These are phyloP conservation scores for Pseudozyma sp. DNA, from an alignment of 1,284 basidiomycete species.

Conservation along the genomic window DNA sequence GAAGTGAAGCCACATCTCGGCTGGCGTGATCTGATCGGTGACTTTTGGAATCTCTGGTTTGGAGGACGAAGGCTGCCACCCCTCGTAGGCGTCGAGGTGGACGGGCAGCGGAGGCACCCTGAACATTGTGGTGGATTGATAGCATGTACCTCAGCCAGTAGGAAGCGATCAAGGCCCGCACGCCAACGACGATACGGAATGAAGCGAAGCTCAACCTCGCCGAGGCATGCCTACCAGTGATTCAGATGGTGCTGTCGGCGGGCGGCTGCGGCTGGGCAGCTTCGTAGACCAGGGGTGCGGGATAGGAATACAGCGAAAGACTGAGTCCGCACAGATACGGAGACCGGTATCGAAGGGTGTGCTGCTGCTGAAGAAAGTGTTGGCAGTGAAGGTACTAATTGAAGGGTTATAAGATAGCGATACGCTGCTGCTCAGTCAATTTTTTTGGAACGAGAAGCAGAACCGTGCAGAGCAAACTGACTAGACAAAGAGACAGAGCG, in stretches of 20 bases:
- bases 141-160: neutral
- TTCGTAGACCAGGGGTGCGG: neutral
- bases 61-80: constrained; percentile 23
- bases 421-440: constrained; percentile 10
- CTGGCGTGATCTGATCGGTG: constrained; percentile 31
- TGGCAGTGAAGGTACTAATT: too few species aligned
- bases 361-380: too few species aligned
- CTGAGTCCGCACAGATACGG: neutral
- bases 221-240: too few species aligned
- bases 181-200: neutral
- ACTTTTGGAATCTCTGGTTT: constrained; percentile 27
- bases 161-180: neutral
- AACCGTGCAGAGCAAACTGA: constrained; percentile 2
- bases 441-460: neutral
- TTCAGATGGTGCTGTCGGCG: too few species aligned
- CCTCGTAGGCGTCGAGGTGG: constrained; percentile 34
- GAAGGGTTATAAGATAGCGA: constrained; percentile 9
- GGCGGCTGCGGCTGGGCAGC: too few species aligned
- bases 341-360: neutral
- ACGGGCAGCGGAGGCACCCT: constrained; percentile 36
- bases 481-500: neutral
- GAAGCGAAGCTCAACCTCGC: neutral
- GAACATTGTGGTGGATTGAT: constrained; percentile 12
- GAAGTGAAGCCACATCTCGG: constrained; percentile 58
- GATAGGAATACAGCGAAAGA: too few species aligned